Evolutionary conservation across 2,329 filamentous ascomycete genomes (phyloP).

Genomic region (Fusarium verrucosum): DNA sequence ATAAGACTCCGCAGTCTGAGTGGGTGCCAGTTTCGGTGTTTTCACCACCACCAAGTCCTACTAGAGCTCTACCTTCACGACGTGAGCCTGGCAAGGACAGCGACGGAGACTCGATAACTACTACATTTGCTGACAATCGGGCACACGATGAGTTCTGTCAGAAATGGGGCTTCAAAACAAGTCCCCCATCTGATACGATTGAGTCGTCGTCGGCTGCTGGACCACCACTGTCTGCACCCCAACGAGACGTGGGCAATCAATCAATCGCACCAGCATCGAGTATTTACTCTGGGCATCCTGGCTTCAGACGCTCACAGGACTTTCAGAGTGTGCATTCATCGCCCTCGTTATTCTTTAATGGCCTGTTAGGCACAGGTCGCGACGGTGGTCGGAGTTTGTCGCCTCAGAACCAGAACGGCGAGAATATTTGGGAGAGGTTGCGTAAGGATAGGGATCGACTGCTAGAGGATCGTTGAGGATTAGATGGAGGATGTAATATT

Average conservation of each 20-base stretch:
- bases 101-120: not conserved
- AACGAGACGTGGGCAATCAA: not conserved
- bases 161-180: not conserved
- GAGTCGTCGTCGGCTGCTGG: not conserved
- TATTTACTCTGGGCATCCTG: conserved; percentile 32
- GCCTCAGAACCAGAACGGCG: not conserved
- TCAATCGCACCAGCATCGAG: conserved; percentile 25
- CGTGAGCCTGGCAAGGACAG: not conserved
- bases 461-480: not conserved
- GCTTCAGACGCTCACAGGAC: conserved; percentile 23
- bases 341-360: not conserved
- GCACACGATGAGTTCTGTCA: conserved; percentile 28
- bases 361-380: not conserved
- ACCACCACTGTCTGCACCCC: not conserved
- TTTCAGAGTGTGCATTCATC: not conserved
- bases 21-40: conserved; percentile 24
- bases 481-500: not conserved
- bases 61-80: not conserved
- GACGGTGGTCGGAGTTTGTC: not conserved
- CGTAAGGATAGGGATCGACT: not conserved
- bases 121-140: not conserved
- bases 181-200: not conserved
- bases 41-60: conserved; percentile 2
- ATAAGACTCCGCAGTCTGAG: not conserved
- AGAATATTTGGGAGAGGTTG: conserved; percentile 1